Percentiles rank a stretch among this genome's conserved stretches.
phyloP scores from a whole-genome alignment of 2,329 filamentous ascomycete species.

The Stenocarpella maydis region DNA sequence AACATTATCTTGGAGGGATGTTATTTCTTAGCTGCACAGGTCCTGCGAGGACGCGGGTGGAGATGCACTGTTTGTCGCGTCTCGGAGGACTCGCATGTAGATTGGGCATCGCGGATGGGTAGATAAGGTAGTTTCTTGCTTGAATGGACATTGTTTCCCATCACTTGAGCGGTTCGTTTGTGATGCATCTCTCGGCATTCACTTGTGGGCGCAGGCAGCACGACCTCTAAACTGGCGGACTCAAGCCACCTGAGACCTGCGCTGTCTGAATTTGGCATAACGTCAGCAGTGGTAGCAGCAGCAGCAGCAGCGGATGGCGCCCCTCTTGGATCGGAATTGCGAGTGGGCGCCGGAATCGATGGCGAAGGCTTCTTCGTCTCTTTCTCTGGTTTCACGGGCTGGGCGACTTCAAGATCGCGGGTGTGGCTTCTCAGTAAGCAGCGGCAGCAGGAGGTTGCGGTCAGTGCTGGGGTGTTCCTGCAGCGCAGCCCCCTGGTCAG shows the following conservation, averaged over 20 bases:
- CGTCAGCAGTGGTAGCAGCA: slow-evolving; percentile 13
- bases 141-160: slow-evolving; percentile 27
- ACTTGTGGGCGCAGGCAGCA: background rate
- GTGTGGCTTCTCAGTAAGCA: background rate
- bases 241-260: slow-evolving; percentile 15
- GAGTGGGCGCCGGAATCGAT: slow-evolving; percentile 22
- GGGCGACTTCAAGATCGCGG: slow-evolving; percentile 24
- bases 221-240: background rate
- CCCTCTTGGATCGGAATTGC: slow-evolving; percentile 13
- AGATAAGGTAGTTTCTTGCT: slow-evolving; percentile 31
- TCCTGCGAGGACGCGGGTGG: background rate
- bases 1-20: slow-evolving; percentile 21
- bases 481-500: background rate
- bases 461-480: slow-evolving; percentile 3
- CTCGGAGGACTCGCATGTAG: slow-evolving; percentile 28
- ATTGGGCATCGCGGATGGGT: slow-evolving; percentile 24
- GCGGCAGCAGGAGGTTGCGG: background rate
- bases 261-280: slow-evolving; percentile 28
- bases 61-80: slow-evolving; percentile 15
- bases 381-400: background rate
- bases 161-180: background rate
- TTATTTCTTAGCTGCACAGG: slow-evolving; percentile 17
- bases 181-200: slow-evolving; percentile 4
- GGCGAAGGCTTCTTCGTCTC: slow-evolving; percentile 18
- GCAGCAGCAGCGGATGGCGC: background rate